Evolutionary conservation across 345 rosid species (phyloP), one percentile per base, ranked within the genome.

Genomic region (Punica granatum): DNA sequence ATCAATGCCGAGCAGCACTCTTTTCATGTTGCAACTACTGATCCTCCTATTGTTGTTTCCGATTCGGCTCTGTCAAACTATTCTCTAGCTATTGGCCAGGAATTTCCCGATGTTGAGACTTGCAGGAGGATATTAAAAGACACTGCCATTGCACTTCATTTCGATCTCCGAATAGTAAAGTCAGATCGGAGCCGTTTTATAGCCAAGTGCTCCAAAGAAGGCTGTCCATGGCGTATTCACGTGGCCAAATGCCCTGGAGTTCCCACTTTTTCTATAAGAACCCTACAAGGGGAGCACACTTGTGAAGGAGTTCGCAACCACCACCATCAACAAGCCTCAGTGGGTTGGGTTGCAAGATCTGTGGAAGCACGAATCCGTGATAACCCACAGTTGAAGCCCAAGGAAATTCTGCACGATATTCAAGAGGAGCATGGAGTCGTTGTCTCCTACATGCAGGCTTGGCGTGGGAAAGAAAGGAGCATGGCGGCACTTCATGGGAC

Each of bases 401-500:
- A 92, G 71, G 93, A 94, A 80, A 94, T 94, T 56, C 79, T 94
- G 78, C 97, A 94, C 77, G 98, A 90, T 67, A 94, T 94, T 70
- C 87, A 93, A 6, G 98, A 94, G 51, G 84, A 84, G 76, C 99
- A 94, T 77, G 99, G 99, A 28, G 99, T 94, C 79, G 93, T 95
- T 3, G 99, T 94, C 62, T 94, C 99, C 69, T 94, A 94, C 73
- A 94, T 94, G 99, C 99, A 94, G 78, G 99, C 99, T 61, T 94
- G 99, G 99, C 99, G 99, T 2, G 99, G 99, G 72, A 94, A 94
- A 79, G 99, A 94, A 78, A 88, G 99, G 19, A 86, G 96, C 78
- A 94, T 94, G 99, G 99, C 99, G 54, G 92, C 99, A 19, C 99
- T 94, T 75, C 98, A 94, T 59, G 99, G 99, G 35, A 94, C 99